A percentile compares a stretch with the other conserved stretches of the same genome.
These are phyloP conservation scores for Maudiozyma bulderi DNA, from an alignment of 805 yeast genomes.

Conservation along the genomic window DNA sequence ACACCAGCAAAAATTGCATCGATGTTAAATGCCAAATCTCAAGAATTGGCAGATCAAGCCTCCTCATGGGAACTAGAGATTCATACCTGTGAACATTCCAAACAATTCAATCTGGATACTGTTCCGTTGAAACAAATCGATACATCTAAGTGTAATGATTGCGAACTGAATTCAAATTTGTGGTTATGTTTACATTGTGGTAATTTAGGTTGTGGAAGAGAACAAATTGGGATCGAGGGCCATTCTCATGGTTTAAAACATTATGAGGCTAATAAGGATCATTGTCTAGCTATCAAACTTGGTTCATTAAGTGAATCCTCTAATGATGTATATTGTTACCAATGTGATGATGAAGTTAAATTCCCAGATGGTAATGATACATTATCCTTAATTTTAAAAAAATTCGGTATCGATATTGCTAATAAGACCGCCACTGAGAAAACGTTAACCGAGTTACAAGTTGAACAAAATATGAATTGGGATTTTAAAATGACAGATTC, in stretches of 20 bases:
- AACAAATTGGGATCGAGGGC: constrained; percentile 91
- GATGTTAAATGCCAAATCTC: constrained; percentile 24
- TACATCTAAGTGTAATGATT: constrained; percentile 37
- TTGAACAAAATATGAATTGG: constrained; percentile 91
- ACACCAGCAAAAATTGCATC: constrained; percentile 9
- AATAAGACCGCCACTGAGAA: constrained; percentile 67
- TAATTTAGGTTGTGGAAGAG: constrained; percentile 85
- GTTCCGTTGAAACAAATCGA: constrained; percentile 1
- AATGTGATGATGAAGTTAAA: constrained; percentile 79
- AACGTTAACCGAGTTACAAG: constrained; percentile 75
- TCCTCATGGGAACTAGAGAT: constrained; percentile 90
- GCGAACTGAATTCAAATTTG: constrained; percentile 64
- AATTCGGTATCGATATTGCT: constrained; percentile 58
- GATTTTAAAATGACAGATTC: constrained; percentile 74
- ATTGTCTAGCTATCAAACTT: constrained; percentile 79
- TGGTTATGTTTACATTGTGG: constrained; percentile 96
- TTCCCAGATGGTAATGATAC: constrained; percentile 41
- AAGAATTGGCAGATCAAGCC: constrained; percentile 43
- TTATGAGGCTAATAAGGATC: constrained; percentile 41
- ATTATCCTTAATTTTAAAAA: constrained; percentile 31
- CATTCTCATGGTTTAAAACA: constrained; percentile 83
- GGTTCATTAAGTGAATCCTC: constrained; percentile 78
- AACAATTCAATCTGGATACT: constrained; percentile 30
- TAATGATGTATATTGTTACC: constrained; percentile 76
- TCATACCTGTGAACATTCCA: constrained; percentile 67